These are phyloP conservation scores for Vigna nakashimae DNA, from an alignment of 306 rosid genomes.

Conservation along the genomic window DNA sequence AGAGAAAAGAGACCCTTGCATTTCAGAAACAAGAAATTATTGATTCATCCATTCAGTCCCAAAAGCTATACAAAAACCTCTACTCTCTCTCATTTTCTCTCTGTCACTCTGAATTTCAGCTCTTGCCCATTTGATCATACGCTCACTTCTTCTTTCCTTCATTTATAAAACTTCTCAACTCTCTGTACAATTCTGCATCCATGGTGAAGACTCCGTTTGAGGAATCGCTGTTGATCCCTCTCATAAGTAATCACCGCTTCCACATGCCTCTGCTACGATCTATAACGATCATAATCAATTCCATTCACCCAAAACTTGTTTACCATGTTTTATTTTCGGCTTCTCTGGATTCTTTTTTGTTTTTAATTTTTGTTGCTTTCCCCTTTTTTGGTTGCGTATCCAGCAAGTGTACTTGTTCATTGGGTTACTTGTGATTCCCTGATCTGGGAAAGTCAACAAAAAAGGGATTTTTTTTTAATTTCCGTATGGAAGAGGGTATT, in stretches of 20 bases:
- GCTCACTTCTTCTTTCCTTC: conserved; percentile 38
- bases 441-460: conserved; percentile 50
- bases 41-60: conserved; percentile 27
- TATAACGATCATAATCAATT: conserved; percentile 61
- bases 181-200: conserved; percentile 51
- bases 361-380: conserved; percentile 19
- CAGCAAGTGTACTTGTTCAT: conserved; percentile 45
- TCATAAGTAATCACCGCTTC: conserved; percentile 71
- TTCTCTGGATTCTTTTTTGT: conserved; percentile 36
- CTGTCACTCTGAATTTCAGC: not conserved
- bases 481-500: conserved; percentile 44
- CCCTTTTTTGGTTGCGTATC: conserved; percentile 44
- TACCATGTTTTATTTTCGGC: conserved; percentile 38
- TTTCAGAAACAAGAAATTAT: conserved; percentile 12
- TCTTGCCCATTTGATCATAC: conserved; percentile 5
- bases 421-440: conserved; percentile 41
- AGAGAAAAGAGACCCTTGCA: not conserved
- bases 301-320: conserved; percentile 47
- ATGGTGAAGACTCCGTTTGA: conserved; percentile 45
- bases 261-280: conserved; percentile 55
- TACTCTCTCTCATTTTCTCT: not conserved
- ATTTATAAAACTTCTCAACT: not conserved
- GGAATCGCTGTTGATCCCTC: conserved; percentile 54
- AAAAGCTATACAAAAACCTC: not conserved
- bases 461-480: conserved; percentile 31